These are phyloP conservation scores for Sutorius eximius DNA, from an alignment of 1,284 basidiomycete species.

Conservation along the genomic window DNA sequence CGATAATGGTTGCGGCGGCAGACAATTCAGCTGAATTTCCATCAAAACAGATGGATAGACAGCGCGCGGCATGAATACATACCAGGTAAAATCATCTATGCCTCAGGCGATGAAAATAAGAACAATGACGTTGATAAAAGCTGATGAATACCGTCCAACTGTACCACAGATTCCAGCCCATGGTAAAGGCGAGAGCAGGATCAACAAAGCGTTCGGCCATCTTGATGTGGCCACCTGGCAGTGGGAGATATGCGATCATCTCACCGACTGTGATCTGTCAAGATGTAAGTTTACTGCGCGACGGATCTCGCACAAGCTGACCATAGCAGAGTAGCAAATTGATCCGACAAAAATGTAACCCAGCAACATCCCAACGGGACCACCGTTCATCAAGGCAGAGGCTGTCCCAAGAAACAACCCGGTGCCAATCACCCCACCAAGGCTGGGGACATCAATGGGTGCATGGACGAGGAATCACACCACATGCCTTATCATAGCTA, in stretches of 20 bases:
- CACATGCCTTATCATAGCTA: slow-evolving; percentile 27
- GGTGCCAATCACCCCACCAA: slow-evolving; percentile 47
- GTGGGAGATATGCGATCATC: slow-evolving; percentile 38
- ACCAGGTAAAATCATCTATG: slow-evolving; percentile 28
- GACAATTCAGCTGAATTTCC: slow-evolving; percentile 52
- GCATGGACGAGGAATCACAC: neutral
- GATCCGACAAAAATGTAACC: slow-evolving; percentile 33
- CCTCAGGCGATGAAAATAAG: neutral
- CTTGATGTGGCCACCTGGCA: slow-evolving; percentile 60
- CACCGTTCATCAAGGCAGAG: slow-evolving; percentile 24
- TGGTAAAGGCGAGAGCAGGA: slow-evolving; percentile 63
- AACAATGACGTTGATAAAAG: neutral
- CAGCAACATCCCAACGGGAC: slow-evolving; percentile 32
- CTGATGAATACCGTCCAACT: slow-evolving; percentile 50
- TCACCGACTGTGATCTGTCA: slow-evolving; percentile 32
- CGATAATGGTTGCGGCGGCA: slow-evolving; percentile 61
- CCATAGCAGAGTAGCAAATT: slow-evolving; percentile 27
- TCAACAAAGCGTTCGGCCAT: slow-evolving; percentile 69
- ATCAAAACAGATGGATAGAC: neutral
- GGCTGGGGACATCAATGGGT: slow-evolving; percentile 8
- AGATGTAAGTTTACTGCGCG: neutral
- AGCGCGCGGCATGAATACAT: neutral
- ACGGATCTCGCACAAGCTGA: neutral
- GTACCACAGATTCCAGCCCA: slow-evolving; percentile 69
- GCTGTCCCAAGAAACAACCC: slow-evolving; percentile 42